phyloP scores from a whole-genome alignment of 1,284 basidiomycete genomes.

The Naganishia sp. region DNA sequence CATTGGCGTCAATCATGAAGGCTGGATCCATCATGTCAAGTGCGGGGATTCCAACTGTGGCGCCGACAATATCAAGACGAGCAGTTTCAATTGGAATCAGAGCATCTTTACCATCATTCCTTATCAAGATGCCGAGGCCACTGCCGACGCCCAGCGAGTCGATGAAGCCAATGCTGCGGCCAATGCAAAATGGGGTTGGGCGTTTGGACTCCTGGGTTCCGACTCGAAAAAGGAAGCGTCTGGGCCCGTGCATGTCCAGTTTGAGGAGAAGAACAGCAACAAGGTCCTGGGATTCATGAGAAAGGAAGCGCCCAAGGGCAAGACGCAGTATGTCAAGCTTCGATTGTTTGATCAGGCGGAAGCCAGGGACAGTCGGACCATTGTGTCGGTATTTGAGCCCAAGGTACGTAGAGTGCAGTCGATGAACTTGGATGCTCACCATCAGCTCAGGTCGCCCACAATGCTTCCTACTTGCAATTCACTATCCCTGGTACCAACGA shows the following conservation, averaged over 20 bases:
- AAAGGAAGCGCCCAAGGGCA: slow-evolving; percentile 12
- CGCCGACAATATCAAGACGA: slow-evolving; percentile 32
- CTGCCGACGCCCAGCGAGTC: neutral
- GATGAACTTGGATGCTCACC: neutral
- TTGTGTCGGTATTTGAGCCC: slow-evolving; percentile 42
- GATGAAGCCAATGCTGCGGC: neutral
- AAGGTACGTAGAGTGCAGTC: slow-evolving; percentile 37
- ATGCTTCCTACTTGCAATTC: slow-evolving; percentile 44
- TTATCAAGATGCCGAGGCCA: neutral
- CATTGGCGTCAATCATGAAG: slow-evolving; percentile 46
- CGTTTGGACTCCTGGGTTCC: slow-evolving; percentile 6
- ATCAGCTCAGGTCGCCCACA: slow-evolving; percentile 26
- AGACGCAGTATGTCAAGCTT: slow-evolving; percentile 37
- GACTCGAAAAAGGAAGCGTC: slow-evolving; percentile 16
- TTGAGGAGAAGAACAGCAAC: slow-evolving; percentile 47
- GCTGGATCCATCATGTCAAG: slow-evolving; percentile 49
- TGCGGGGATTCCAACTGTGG: slow-evolving; percentile 35
- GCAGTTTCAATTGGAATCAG: slow-evolving; percentile 32
- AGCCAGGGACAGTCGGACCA: slow-evolving; percentile 31
- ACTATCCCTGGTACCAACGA: slow-evolving; percentile 40
- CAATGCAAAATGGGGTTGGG: slow-evolving; percentile 12
- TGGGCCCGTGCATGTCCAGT: slow-evolving; percentile 19
- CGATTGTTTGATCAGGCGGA: slow-evolving; percentile 31
- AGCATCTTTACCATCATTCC: slow-evolving; percentile 29
- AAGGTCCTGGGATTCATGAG: slow-evolving; percentile 44